These are phyloP conservation scores for Dendrothele bispora DNA, from an alignment of 768 basidiomycete genomes.

Conservation along the genomic window DNA sequence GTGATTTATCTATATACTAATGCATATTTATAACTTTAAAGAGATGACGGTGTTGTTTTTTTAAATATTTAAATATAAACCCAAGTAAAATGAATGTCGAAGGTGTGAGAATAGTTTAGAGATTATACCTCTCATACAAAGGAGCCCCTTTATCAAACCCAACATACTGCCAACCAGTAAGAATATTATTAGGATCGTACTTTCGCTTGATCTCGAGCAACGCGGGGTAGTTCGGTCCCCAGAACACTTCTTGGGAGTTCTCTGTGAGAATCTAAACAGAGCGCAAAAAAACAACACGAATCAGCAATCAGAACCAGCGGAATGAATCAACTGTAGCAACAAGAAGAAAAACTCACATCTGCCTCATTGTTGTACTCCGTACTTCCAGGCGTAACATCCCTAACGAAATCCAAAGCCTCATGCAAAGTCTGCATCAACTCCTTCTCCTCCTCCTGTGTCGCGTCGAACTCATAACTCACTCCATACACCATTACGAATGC, in stretches of 20 bases:
- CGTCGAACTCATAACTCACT: neutral
- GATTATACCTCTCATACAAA: neutral
- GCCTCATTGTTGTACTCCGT: slow-evolving; percentile 11
- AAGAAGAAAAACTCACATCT: neutral
- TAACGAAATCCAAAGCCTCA: slow-evolving; percentile 1
- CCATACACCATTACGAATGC: slow-evolving; percentile 5
- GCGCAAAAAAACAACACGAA: too few relatives aligned
- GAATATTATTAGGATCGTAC: neutral
- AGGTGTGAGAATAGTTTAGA: too few relatives aligned
- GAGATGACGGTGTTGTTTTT: too few relatives aligned
- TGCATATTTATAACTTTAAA: too few relatives aligned
- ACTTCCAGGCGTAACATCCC: neutral
- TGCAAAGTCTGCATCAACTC: slow-evolving; percentile 7
- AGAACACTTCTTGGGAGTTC: slow-evolving; percentile 10
- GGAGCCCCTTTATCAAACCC: neutral
- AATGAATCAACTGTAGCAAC: neutral
- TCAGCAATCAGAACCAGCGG: neutral
- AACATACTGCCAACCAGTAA: neutral
- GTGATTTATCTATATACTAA: too few relatives aligned
- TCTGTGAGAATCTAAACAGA: slow-evolving; percentile 3
- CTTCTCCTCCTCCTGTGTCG: neutral
- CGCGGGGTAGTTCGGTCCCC: slow-evolving; percentile 10
- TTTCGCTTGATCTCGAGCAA: slow-evolving; percentile 8
- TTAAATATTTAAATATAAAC: too few relatives aligned
- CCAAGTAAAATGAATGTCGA: too few relatives aligned